Evolutionary conservation across 2,329 filamentous ascomycete species (phyloP).

Genomic region (Diaporthe sp.): DNA sequence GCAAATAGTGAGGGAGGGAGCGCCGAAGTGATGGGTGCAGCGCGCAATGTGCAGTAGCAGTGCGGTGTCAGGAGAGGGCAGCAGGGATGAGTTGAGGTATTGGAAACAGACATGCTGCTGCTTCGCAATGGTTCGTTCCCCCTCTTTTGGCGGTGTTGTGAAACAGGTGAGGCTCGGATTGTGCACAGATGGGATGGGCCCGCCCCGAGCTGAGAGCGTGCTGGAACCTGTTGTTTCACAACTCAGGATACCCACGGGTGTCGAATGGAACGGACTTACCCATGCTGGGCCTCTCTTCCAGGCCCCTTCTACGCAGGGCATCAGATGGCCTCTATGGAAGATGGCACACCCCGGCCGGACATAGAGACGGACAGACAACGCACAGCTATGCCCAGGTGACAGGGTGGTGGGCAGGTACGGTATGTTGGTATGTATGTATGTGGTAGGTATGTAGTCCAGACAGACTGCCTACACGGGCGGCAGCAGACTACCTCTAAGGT

Average conservation of each 20-base stretch:
- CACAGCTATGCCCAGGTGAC: slow-evolving; percentile 18
- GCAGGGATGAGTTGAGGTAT: slow-evolving; percentile 20
- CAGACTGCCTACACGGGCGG: slow-evolving; percentile 1
- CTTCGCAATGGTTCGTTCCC: slow-evolving; percentile 34
- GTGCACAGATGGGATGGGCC: slow-evolving; percentile 33
- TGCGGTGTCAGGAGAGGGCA: slow-evolving; percentile 25
- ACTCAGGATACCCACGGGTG: slow-evolving; percentile 28
- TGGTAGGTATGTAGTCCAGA: slow-evolving; percentile 5
- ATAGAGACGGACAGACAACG: slow-evolving; percentile 12
- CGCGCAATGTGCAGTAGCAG: neutral
- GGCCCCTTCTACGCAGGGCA: slow-evolving; percentile 23
- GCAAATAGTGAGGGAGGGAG: neutral
- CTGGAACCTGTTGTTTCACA: slow-evolving; percentile 38
- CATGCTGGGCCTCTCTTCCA: slow-evolving; percentile 37
- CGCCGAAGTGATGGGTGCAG: neutral
- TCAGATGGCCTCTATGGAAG: slow-evolving; percentile 13
- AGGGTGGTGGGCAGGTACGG: slow-evolving; percentile 10
- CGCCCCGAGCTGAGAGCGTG: slow-evolving; percentile 22
- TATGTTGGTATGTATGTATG: slow-evolving; percentile 6
- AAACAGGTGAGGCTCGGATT: slow-evolving; percentile 39
- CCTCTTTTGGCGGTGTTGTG: slow-evolving; percentile 38
- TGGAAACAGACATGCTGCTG: slow-evolving; percentile 24
- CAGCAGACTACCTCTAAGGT: neutral
- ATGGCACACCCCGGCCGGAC: slow-evolving; percentile 13
- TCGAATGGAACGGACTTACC: slow-evolving; percentile 35